phyloP scores from a whole-genome alignment of 2,329 filamentous ascomycete genomes.

The Fusarium pseudocircinatum region DNA sequence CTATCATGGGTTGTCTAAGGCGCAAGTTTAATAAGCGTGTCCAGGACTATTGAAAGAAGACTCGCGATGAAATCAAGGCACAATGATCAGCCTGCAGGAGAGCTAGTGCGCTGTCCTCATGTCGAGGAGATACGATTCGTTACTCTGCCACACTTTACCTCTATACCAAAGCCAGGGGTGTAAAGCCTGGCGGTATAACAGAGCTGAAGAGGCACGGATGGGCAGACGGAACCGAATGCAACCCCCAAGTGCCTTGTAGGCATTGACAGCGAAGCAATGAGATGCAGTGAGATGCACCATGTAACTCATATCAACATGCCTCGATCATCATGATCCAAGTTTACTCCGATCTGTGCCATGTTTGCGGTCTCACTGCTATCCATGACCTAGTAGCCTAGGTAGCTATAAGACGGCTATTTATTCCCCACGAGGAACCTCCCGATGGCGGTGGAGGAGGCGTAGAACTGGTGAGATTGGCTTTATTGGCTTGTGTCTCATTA shows the following conservation, averaged over 20 bases:
- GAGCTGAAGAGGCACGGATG: constrained; percentile 35
- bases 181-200: constrained; percentile 28
- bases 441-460: constrained; percentile 24
- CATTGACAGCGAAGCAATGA: constrained; percentile 29
- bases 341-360: constrained; percentile 8
- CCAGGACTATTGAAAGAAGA: neutral
- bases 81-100: neutral
- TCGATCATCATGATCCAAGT: neutral
- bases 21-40: neutral
- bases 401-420: neutral
- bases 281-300: constrained; percentile 17
- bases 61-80: constrained; percentile 16
- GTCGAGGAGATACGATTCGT: constrained; percentile 15
- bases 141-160: constrained; percentile 15
- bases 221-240: constrained; percentile 15
- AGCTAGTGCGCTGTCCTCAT: constrained; percentile 22
- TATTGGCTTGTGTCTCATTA: neutral
- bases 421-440: constrained; percentile 12
- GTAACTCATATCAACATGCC: constrained; percentile 11
- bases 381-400: neutral
- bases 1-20: neutral
- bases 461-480: neutral
- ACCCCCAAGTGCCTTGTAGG: neutral
- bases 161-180: constrained; percentile 14
- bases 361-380: constrained; percentile 17